phyloP scores from a whole-genome alignment of 768 basidiomycete genomes.

The Termitomyces sp. region DNA sequence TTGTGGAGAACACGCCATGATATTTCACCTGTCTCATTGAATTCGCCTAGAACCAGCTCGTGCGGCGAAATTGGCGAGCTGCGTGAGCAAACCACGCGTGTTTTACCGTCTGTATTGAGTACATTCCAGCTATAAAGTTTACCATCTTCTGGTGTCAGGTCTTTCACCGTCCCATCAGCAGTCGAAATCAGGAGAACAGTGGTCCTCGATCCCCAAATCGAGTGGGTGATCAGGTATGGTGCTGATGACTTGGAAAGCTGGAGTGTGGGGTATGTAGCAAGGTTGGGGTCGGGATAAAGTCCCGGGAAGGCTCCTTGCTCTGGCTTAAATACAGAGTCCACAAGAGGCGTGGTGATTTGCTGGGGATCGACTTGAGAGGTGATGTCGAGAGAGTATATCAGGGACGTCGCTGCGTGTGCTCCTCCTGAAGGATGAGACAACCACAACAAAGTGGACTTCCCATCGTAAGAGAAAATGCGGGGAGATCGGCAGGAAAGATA shows the following conservation, averaged over 20 bases:
- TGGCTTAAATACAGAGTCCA: constrained; percentile 42
- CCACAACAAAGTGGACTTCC: constrained; percentile 43
- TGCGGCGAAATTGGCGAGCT: constrained; percentile 48
- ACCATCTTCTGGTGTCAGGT: constrained; percentile 41
- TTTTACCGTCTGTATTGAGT: constrained; percentile 44
- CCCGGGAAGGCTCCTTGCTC: constrained; percentile 53
- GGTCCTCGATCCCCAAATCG: constrained; percentile 53
- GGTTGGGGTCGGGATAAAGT: constrained; percentile 51
- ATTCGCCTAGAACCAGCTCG: constrained; percentile 47
- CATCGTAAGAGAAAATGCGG: constrained; percentile 35
- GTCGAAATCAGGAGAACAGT: constrained; percentile 49
- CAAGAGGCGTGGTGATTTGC: constrained; percentile 27
- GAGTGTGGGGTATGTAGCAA: constrained; percentile 43
- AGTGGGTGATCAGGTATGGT: constrained; percentile 41
- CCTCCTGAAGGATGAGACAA: constrained; percentile 56
- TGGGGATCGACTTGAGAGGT: constrained; percentile 12
- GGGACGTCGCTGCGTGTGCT: constrained; percentile 55
- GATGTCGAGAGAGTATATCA: constrained; percentile 46
- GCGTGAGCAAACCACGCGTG: constrained; percentile 44
- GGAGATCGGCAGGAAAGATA: constrained; percentile 60
- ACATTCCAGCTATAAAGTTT: constrained; percentile 53
- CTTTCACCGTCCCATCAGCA: constrained; percentile 36
- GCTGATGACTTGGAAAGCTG: constrained; percentile 13
- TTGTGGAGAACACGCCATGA: constrained; percentile 43
- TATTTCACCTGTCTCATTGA: constrained; percentile 24